Base-by-base conservation (phyloP, 208 protist genomes). In the Wallacemonas sp. region DNA sequence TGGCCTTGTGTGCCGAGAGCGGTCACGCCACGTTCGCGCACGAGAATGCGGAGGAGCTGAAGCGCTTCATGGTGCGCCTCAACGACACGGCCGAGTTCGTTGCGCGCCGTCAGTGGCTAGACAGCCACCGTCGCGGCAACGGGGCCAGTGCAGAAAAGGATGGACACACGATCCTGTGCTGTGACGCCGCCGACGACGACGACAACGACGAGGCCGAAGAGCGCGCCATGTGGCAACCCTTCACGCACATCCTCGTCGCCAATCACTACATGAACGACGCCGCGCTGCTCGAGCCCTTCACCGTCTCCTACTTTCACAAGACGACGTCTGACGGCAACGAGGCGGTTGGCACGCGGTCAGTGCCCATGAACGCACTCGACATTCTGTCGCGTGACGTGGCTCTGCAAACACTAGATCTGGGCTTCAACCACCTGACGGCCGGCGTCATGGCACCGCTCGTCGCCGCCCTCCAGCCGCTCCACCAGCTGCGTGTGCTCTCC, bases 371-470 rank as follows among this genome's bases (percentile, higher is more conserved):
- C 3, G 74, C 75, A 12, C 60, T 88, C 8, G 53, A 55, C 1
- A 32, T 68, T 10, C 60, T 92, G 36, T 50, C 65, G 2, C 68
- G 59, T 21, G 76, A 83, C 66, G 41, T 34, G 12, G 44, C 58
- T 27, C 62, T 92, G 36, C 52, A 59, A 6, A 59, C 66, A 12
- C 74, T 92, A 1, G 70, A 92, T 34, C 67, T 92, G 8, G 68
- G 70, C 45, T 92, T 79, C 77, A 92, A 92, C 46, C 15, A 38
- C 9, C 67, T 92, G 24, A 83, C 79, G 0, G 13, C 32, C 12
- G 22, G 21, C 33, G 36, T 71, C 1, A 27, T 86, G 21, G 19
- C 30, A 10, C 72, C 81, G 36, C 78, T 91, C 22, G 30, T 76
- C 26, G 12, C 60, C 0, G 57, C 67, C 0, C 13, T 74, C 1